Conservation (phyloP, 1,139 yeast genomes). For the Yamadazyma jaroonii region DNA sequence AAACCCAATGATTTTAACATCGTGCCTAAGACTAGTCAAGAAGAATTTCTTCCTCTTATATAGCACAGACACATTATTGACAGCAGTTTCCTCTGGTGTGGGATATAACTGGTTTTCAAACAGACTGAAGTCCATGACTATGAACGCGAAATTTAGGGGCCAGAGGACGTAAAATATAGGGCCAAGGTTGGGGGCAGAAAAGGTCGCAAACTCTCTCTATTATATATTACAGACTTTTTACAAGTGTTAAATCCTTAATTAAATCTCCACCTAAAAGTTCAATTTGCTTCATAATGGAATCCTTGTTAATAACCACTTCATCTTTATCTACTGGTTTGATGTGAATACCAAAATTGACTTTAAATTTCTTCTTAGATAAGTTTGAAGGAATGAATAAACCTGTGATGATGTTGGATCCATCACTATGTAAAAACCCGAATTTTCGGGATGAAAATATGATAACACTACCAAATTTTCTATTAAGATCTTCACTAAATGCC, state of each 20-base stretch:
- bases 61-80: slow-evolving; percentile 33
- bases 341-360: slow-evolving; percentile 76
- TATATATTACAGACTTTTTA: slow-evolving; percentile 4
- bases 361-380: slow-evolving; percentile 59
- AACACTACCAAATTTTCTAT: slow-evolving; percentile 52
- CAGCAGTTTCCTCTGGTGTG: slow-evolving; percentile 34
- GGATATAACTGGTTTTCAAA: slow-evolving; percentile 34
- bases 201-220: not conserved
- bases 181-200: too few species aligned
- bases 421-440: slow-evolving; percentile 47
- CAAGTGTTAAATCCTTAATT: slow-evolving; percentile 20
- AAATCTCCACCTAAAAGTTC: slow-evolving; percentile 74
- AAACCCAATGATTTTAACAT: slow-evolving; percentile 28
- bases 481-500: slow-evolving; percentile 53
- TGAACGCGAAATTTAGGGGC: too few species aligned
- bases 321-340: slow-evolving; percentile 56
- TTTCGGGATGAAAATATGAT: slow-evolving; percentile 60
- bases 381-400: slow-evolving; percentile 78
- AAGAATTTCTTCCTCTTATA: slow-evolving; percentile 41
- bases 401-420: slow-evolving; percentile 60
- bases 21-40: slow-evolving; percentile 30
- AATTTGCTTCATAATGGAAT: slow-evolving; percentile 73
- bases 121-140: not conserved
- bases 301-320: slow-evolving; percentile 67
- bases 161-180: too few species aligned